These are phyloP conservation scores for Xylaria bambusicola DNA, from an alignment of 495 filamentous ascomycete genomes.

Conservation along the genomic window DNA sequence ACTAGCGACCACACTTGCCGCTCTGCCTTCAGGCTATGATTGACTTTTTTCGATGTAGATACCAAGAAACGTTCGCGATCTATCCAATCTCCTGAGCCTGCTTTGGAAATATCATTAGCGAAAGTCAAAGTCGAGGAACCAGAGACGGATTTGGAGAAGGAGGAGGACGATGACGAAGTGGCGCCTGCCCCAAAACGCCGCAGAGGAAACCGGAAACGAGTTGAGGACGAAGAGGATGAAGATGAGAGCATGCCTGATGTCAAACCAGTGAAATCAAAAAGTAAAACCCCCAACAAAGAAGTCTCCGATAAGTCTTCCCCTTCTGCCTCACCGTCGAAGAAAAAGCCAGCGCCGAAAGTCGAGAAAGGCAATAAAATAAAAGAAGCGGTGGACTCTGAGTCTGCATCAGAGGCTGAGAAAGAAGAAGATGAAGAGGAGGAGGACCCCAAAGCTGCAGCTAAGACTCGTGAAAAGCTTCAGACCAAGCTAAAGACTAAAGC, in stretches of 20 bases:
- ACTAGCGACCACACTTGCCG: background rate
- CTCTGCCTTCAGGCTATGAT: background rate
- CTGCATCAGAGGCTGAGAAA: slow-evolving; percentile 52
- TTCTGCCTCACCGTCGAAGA: slow-evolving; percentile 29
- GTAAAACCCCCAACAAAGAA: slow-evolving; percentile 17
- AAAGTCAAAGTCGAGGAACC: slow-evolving; percentile 33
- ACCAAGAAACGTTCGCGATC: slow-evolving; percentile 48
- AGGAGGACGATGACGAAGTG: slow-evolving; percentile 50
- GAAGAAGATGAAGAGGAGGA: slow-evolving; percentile 66
- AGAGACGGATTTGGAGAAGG: slow-evolving; percentile 41
- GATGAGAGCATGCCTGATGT: slow-evolving; percentile 44
- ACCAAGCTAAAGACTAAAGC: slow-evolving; percentile 62
- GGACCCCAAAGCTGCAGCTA: slow-evolving; percentile 72
- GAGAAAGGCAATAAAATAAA: slow-evolving; percentile 34
- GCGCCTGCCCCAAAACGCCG: slow-evolving; percentile 57
- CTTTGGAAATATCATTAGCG: slow-evolving; percentile 23
- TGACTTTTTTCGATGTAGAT: slow-evolving; percentile 25
- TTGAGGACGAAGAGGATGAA: slow-evolving; percentile 47
- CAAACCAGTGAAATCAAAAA: slow-evolving; percentile 24
- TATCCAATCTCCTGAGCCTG: slow-evolving; percentile 17
- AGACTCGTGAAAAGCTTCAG: slow-evolving; percentile 83
- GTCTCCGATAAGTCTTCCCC: slow-evolving; percentile 29
- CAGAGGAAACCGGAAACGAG: slow-evolving; percentile 39
- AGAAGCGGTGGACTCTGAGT: slow-evolving; percentile 54
- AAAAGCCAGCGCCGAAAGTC: slow-evolving; percentile 23